Evolutionary conservation across 2,329 filamentous ascomycete species (phyloP), one percentile per base, ranked within the genome.

Genomic region (Colletotrichum sp.): DNA sequence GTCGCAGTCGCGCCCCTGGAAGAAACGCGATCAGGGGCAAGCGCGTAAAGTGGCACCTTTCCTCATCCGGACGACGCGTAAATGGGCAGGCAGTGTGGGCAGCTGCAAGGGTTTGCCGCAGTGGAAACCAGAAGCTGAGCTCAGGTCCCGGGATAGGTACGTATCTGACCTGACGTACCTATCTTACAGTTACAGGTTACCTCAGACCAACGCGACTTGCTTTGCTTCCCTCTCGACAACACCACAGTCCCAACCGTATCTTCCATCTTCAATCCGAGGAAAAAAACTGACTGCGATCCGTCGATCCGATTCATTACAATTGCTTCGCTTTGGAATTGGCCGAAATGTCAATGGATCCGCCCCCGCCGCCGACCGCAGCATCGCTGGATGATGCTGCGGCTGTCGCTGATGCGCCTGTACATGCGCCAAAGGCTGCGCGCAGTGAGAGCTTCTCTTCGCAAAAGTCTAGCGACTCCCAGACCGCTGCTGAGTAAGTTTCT

Each of bases 391-490:
- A 76, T 15, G 76, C 72, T 34, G 76, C 78, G n/a, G 43, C 43
- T 36, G 76, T 72, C n/a, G 80, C 58, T 24, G 66, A 70, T 43
- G 31, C 58, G 16, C 66, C 71, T 54, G 69, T 54, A 15, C 66
- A 70, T 54, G 69, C 77, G 13, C 72, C 78, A 3, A 67, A 79
- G 33, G 74, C 79, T 8, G 78, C 84, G 36, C 89, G 90, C 76
- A 90, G 85, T 76, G 87, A 89, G 74, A 92, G 91, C 84, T 88
- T 90, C 77, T 92, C 90, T 36, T 90, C 91, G 67, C 84, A 86
- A 65, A 83, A 80, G n/a, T 91, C 90, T 0, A 87, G 92, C 62
- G 86, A 89, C 69, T 95, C 93, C 2, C 93, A 95, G 78, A 95
- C 93, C 18, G 93, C 93, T 36, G 92, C 91, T 74, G 93, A 95